Base-by-base conservation (phyloP, 2,329 filamentous ascomycete species). In the Aspergillus felis region DNA sequence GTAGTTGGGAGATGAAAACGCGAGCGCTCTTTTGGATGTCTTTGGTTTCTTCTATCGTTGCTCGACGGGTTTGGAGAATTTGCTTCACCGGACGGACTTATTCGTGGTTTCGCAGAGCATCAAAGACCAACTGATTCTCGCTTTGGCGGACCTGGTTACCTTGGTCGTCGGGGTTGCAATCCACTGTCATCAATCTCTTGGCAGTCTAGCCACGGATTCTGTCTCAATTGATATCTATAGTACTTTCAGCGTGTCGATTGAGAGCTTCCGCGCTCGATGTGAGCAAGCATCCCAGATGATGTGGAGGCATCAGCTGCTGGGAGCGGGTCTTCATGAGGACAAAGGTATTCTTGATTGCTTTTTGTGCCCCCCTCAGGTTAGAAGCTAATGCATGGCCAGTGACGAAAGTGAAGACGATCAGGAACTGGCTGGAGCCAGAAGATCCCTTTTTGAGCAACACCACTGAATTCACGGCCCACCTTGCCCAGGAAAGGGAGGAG, bases 41-140 rank as follows among this genome's bases (percentile, higher is more conserved):
- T 84, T 84, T 58, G 78, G 77, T 3, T 76, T 83, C 54, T 81
- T 84, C 61, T 82, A 83, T 68, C 77, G 78, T 60, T 67, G 76
- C 70, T 68, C 78, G 65, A 50, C 70, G 75, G 53, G 74, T 68
- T 4, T 76, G 74, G 56, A 76, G 64, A 56, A 74, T 53, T 71
- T 79, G 0, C 73, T 83, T 6, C 66, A 82, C 54, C 76, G 79
- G n/a, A 76, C 78, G 10, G 75, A 79, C 56, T 66, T 82, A 0
- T 74, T 83, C 49, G 66, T 69, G 24, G 73, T 78, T 9, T 77
- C 78, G 5, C 68, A 75, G n/a, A 76, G 81, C 28, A 77, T 82
- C 51, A 78, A 78, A 49, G 75, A 79, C 53, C 77, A 81, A 59
- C 70, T 83, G 1, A 69, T 69, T 22, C 60, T 72, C 22, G 74